Base-by-base conservation (phyloP, 768 basidiomycete genomes). In the Pleurotus salmoneostramineus region DNA sequence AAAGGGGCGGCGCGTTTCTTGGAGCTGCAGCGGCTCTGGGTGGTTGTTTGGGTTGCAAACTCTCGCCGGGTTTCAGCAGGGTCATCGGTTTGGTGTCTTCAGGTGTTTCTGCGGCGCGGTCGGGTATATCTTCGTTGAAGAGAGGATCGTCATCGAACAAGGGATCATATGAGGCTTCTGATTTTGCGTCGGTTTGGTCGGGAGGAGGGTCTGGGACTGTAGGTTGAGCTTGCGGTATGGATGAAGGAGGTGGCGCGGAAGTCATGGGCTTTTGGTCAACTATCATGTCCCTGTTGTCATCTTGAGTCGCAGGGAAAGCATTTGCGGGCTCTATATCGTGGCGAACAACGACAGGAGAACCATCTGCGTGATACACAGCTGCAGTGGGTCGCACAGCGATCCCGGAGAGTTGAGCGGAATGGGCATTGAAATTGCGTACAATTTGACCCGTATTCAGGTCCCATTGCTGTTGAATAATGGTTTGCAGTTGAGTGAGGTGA, bases 381-480 rank as follows among this genome's bases (percentile, higher is more conserved):
- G 65, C 69, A 51, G 79, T 68, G 3, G 95, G 95, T 59, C 91
- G 83, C 27, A 95, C 80, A 21, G 89, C 85, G 42, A 98, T 75
- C 5, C 86, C 83, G 3, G 93, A 85, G 11, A 98, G 81, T 68
- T 97, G 95, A 3, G 93, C 84, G 27, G 88, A 85, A 65, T 97
- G 93, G 0, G 88, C 82, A 0, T 81, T 85, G 69, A 91, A 98
- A 48, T 79, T 84, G 50, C 94, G 84, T 10, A 87, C 81, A 42
- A 75, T 76, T 60, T 91, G 81, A 5, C 97, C 96, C 0, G 89
- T 95, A 67, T 99, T 92, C 37, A 99, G 81, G 72, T 98, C 96
- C 96, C 97, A 98, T 84, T 98, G 92, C 96, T 98, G 64, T 44
- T 32, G 27, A 27, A 27, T 32, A 10, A 17, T 55, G 46, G 8